Evolutionary conservation across 2,329 filamentous ascomycete species (phyloP).

Genomic region (Beauveria sp.): DNA sequence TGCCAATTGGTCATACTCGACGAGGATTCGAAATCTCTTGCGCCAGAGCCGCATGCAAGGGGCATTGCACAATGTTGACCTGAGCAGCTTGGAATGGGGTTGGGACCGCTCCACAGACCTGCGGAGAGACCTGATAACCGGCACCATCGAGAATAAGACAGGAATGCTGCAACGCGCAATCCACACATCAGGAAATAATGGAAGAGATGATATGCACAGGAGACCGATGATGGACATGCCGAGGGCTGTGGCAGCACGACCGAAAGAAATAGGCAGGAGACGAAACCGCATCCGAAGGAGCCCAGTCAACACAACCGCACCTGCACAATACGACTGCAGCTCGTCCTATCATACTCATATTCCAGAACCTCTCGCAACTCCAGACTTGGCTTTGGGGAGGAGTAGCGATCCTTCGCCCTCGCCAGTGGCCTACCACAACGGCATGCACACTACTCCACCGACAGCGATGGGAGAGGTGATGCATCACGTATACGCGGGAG

Average conservation of each 20-base stretch:
- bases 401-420: neutral
- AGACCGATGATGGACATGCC: neutral
- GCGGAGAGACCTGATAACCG: slow-evolving; percentile 37
- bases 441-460: neutral
- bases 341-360: neutral
- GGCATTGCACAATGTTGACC: neutral
- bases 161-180: neutral
- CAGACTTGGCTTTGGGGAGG: neutral
- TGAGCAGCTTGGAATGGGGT: slow-evolving; percentile 27
- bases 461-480: neutral
- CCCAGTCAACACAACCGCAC: neutral
- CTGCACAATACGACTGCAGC: neutral
- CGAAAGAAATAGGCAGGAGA: neutral
- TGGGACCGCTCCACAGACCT: slow-evolving; percentile 34
- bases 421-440: neutral
- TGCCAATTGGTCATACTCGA: slow-evolving; percentile 37
- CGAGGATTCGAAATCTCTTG: slow-evolving; percentile 37
- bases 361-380: neutral
- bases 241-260: neutral
- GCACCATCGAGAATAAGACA: slow-evolving; percentile 12
- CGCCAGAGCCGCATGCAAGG: slow-evolving; percentile 21
- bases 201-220: neutral
- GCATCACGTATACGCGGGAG: neutral
- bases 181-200: neutral
- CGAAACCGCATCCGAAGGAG: neutral